A percentile compares a stretch with the other conserved stretches of the same genome.
Conservation (phyloP, 768 basidiomycete species). For the Russula sp. region DNA sequence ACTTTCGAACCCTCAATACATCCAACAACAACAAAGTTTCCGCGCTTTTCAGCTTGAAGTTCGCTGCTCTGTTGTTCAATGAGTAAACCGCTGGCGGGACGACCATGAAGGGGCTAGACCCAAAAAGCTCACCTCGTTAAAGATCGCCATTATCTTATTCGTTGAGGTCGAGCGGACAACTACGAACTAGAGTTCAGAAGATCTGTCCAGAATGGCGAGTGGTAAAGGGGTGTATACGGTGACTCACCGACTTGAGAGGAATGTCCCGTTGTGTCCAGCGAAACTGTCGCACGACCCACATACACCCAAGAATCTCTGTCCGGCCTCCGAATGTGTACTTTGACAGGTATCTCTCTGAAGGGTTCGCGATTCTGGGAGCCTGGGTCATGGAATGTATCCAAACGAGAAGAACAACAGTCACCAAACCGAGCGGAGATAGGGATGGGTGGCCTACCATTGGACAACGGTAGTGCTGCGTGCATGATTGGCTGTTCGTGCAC, state of each 20-base stretch:
- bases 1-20: constrained; percentile 72
- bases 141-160: constrained; percentile 65
- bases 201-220: background rate
- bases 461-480: constrained; percentile 6
- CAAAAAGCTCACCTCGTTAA: constrained; percentile 56
- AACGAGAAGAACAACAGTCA: background rate
- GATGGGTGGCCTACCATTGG: constrained; percentile 17
- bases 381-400: constrained; percentile 2
- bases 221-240: background rate
- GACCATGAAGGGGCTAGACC: background rate
- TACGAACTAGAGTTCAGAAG: constrained; percentile 31
- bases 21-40: constrained; percentile 82
- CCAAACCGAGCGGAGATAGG: background rate
- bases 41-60: constrained; percentile 81
- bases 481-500: constrained; percentile 9
- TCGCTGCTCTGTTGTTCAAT: constrained; percentile 51
- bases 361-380: constrained; percentile 44
- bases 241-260: constrained; percentile 75
- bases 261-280: constrained; percentile 72
- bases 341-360: constrained; percentile 77
- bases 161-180: constrained; percentile 64
- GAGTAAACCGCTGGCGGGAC: constrained; percentile 24
- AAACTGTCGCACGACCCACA: constrained; percentile 71
- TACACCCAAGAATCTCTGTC: constrained; percentile 81
- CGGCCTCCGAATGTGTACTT: constrained; percentile 77